Base-by-base conservation (phyloP, 2,329 filamentous ascomycete genomes). In the Colletotrichum ledebouriae region DNA sequence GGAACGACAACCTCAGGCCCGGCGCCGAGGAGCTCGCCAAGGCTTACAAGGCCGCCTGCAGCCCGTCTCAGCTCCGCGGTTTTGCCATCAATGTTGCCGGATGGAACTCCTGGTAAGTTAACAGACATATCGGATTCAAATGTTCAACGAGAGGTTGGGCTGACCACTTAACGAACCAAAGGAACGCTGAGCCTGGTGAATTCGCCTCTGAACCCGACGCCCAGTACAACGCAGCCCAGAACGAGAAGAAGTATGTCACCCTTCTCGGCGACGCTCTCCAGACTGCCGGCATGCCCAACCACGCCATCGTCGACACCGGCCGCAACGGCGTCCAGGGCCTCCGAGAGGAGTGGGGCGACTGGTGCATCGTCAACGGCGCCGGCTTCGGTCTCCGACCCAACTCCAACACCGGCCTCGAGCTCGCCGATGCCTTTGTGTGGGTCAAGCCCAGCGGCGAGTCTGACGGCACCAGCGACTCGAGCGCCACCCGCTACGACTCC, bases 381-480 rank as follows among this genome's bases (percentile, higher is more conserved):
- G 89, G 89, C 42, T 90, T 90, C 72, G 89, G 89, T 71, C 78
- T 81, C 55, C 83, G 86, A 44, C 87, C 87, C 0, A 86, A 85
- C 2, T 82, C 86, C 6, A 77, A 83, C 71, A 90, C 87, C n/a
- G 86, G 85, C 50, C 80, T 86, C 72, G 75, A 79, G 6, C 82
- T 88, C 20, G 83, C 84, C 59, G 89, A 91, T 77, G 87, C 88
- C 41, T 88, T 90, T 71, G 88, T 90, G 56, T 90, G 88, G 89
- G 80, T 89, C 73, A 91, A 91, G 83, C 89, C 89, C 15, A 88
- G 88, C 72, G 83, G 83, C 68, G 83, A 85, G 76, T 92, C 78
- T 9, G 73, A 81, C 60, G 79, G 79, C n/a, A 80, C 78, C 50
- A 77, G 75, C 73, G 78, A 80, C 75, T 71, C 63, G 46, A 75